Conservation (phyloP, 2,329 filamentous ascomycete genomes). For the Escovopsis sp. region DNA sequence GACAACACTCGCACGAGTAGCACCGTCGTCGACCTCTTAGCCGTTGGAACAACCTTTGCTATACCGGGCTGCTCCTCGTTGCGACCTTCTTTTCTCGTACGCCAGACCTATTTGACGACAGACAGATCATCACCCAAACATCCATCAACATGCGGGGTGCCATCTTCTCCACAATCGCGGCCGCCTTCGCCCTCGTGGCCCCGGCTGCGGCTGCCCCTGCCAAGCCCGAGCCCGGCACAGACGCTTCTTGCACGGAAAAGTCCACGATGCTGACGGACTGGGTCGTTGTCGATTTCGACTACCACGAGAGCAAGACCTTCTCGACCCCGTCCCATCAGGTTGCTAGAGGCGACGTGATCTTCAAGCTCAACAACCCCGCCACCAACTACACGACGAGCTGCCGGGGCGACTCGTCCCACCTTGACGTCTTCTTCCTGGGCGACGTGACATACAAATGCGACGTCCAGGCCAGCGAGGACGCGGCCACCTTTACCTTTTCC, state of each 20-base stretch:
- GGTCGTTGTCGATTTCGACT: slow-evolving; percentile 30
- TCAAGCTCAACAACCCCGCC: slow-evolving; percentile 34
- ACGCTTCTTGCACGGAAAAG: slow-evolving; percentile 8
- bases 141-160: background rate
- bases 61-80: background rate
- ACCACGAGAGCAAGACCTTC: slow-evolving; percentile 33
- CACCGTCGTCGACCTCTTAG: too few species aligned
- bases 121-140: background rate
- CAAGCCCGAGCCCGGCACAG: background rate
- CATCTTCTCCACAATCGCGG: slow-evolving; percentile 11
- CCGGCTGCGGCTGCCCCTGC: slow-evolving; percentile 7
- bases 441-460: slow-evolving; percentile 28
- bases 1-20: too few species aligned
- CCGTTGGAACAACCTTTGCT: background rate
- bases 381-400: slow-evolving; percentile 24
- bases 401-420: slow-evolving; percentile 25
- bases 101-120: too few species aligned
- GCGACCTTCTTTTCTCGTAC: too few species aligned
- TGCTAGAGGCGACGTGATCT: slow-evolving; percentile 30
- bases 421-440: slow-evolving; percentile 37
- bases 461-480: slow-evolving; percentile 12
- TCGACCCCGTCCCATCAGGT: slow-evolving; percentile 37
- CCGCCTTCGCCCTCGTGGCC: slow-evolving; percentile 13
- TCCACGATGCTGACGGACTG: slow-evolving; percentile 17
- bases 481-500: slow-evolving; percentile 29